Percentiles rank a stretch among this genome's conserved stretches.
phyloP scores from a whole-genome alignment of 2,329 filamentous ascomycete species.

The Apiospora aurea region DNA sequence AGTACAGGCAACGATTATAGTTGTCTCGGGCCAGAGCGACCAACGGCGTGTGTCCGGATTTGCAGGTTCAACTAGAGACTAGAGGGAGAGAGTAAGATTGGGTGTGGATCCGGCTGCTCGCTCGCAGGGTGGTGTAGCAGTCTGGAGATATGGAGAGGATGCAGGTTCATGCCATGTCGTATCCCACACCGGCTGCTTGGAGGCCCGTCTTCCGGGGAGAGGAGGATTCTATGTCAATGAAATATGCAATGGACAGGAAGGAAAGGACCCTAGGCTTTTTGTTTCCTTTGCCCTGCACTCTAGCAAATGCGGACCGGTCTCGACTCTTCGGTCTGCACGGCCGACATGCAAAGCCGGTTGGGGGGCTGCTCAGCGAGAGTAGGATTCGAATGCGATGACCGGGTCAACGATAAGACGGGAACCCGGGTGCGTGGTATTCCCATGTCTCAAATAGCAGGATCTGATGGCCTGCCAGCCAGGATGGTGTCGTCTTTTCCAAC shows the following conservation, averaged over 20 bases:
- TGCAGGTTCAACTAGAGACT: neutral
- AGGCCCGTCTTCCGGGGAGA: neutral
- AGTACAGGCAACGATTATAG: neutral
- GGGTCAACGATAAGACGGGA: neutral
- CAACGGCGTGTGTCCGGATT: neutral
- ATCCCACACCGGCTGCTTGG: neutral
- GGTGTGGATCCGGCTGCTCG: slow-evolving; percentile 9
- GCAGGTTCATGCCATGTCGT: slow-evolving; percentile 7
- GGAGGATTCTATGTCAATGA: neutral
- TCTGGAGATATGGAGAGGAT: neutral
- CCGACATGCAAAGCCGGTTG: neutral
- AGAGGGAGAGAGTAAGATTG: neutral
- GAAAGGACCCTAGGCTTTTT: neutral
- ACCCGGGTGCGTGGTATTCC: neutral
- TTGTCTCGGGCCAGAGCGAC: neutral
- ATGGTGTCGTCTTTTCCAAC: neutral
- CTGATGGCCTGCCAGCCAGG: neutral
- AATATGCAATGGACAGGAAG: neutral
- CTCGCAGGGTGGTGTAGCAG: neutral
- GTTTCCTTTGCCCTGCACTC: neutral
- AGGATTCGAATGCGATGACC: neutral
- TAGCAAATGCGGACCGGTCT: neutral
- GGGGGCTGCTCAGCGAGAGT: neutral
- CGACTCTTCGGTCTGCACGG: neutral
- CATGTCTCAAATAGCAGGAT: neutral